Base-by-base conservation (phyloP, 441 rosid genomes). In the Jatropha podagrica region DNA sequence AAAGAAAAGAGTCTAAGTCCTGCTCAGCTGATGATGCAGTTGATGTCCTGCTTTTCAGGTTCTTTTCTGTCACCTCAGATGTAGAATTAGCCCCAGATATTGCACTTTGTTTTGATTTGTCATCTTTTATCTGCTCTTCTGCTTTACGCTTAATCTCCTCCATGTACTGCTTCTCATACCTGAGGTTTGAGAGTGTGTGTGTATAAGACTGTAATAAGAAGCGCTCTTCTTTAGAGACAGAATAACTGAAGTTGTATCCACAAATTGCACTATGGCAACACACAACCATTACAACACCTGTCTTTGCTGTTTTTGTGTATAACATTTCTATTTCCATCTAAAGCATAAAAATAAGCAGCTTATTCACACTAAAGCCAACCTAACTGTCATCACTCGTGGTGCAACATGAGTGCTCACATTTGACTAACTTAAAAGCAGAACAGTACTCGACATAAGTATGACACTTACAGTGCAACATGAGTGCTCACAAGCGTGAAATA, bases 401-500 rank as follows among this genome's bases (percentile, higher is more conserved):
- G 23, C 23, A 23, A 23, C 23, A 23, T 23, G 23, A 23, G 23
- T 23, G 23, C 23, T 23, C 23, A 23, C 23, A 23, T 51, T 40
- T 18, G 27, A 46, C 18, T 15, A 26, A 60, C 7, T 5, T 6
- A 69, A 32, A 51, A 32, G 7, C 54, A 63, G 32, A 51, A 58
- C 0, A 58, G 9, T 27, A 26, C 10, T 5, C 54, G 20, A 42
- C 26, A 20, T 5, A n/a, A 58, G n/a, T 14, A 40, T 64, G 76
- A 65, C 75, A 81, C 92, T 76, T 90, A 95, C 97, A 86, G 86
- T 10, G 90, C 84, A 41, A 92, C 91, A 73, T 91, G 84, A 71
- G 83, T 87, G 83, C 85, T 90, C 74, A 92, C 97, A 77, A 95
- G 93, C 58, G 79, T 79, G 74, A 93, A 95, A 78, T 95, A 95